Evolutionary conservation across 169 alveolate species (phyloP).

Genomic region (Fabrea salina): DNA sequence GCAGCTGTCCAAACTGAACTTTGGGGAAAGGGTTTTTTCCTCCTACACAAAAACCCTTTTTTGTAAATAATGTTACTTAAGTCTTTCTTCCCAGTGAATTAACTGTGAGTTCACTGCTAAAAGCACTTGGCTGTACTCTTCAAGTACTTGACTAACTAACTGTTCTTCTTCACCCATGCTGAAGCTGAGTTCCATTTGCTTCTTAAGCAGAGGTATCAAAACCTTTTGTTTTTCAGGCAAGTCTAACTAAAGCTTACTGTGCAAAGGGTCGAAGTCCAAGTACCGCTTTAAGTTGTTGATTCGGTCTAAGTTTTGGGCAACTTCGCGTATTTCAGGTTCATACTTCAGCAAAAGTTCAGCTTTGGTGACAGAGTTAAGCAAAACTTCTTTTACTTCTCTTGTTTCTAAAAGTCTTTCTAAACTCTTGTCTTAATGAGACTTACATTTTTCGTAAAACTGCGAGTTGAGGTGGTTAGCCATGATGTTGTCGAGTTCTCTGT

Average conservation of each 20-base stretch:
- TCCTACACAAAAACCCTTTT: neutral
- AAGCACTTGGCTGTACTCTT: neutral
- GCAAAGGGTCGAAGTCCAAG: slow-evolving; percentile 3
- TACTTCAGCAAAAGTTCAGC: neutral
- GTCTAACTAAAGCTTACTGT: no score
- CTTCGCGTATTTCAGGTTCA: slow-evolving; percentile 2
- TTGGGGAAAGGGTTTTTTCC: no score
- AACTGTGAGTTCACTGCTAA: neutral
- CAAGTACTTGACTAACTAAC: neutral
- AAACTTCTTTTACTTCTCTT: neutral
- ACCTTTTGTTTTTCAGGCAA: neutral
- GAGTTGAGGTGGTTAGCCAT: neutral
- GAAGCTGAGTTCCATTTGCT: neutral
- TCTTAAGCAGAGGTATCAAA: neutral
- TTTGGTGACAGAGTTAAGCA: neutral
- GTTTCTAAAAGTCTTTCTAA: neutral
- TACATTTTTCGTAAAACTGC: neutral
- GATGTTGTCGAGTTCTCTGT: neutral
- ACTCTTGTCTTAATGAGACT: no score
- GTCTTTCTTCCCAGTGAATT: neutral
- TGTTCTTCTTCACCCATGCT: neutral
- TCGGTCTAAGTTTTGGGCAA: neutral
- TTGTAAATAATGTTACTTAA: neutral
- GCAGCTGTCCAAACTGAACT: no score
- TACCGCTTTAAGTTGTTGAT: neutral